Evolutionary conservation across 2,329 filamentous ascomycete genomes (phyloP).

Genomic region (Aspergillus terreus): DNA sequence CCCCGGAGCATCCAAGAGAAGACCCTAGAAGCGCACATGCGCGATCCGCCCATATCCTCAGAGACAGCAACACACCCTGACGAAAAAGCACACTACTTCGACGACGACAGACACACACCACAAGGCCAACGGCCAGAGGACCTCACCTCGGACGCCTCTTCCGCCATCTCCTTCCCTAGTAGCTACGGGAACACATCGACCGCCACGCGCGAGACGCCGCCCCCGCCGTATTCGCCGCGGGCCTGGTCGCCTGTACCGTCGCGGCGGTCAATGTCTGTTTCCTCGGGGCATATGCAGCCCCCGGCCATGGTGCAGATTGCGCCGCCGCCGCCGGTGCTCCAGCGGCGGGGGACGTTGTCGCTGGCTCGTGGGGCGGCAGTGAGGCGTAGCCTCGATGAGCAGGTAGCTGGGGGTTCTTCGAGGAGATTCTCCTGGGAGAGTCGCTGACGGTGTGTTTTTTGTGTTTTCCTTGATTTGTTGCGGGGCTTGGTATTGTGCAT

Average conservation of each 20-base stretch:
- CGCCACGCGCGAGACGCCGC: slow-evolving; percentile 40
- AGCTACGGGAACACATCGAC: slow-evolving; percentile 44
- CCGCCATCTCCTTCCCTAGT: slow-evolving; percentile 39
- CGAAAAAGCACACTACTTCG: slow-evolving; percentile 30
- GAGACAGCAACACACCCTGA: slow-evolving; percentile 17
- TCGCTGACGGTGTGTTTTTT: slow-evolving; percentile 6
- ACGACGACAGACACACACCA: slow-evolving; percentile 6
- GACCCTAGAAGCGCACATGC: slow-evolving; percentile 33
- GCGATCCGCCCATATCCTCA: slow-evolving; percentile 27
- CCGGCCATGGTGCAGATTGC: slow-evolving; percentile 23
- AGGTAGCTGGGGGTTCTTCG: neutral
- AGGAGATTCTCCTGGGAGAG: slow-evolving; percentile 27
- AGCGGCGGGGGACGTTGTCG: slow-evolving; percentile 9
- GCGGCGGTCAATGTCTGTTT: slow-evolving; percentile 28
- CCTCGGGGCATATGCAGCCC: slow-evolving; percentile 14
- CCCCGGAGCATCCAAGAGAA: slow-evolving; percentile 39
- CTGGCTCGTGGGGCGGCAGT: neutral
- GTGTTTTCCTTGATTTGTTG: neutral
- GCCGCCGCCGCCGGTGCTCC: slow-evolving; percentile 25
- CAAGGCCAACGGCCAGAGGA: slow-evolving; percentile 18
- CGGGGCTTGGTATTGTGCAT: neutral
- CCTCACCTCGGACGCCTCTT: slow-evolving; percentile 36
- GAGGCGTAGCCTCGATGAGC: slow-evolving; percentile 5
- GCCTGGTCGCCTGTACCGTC: slow-evolving; percentile 26
- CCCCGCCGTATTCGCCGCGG: slow-evolving; percentile 39